These are phyloP conservation scores for Platanthera zijinensis DNA, from an alignment of 106 monocot species.

Conservation along the genomic window DNA sequence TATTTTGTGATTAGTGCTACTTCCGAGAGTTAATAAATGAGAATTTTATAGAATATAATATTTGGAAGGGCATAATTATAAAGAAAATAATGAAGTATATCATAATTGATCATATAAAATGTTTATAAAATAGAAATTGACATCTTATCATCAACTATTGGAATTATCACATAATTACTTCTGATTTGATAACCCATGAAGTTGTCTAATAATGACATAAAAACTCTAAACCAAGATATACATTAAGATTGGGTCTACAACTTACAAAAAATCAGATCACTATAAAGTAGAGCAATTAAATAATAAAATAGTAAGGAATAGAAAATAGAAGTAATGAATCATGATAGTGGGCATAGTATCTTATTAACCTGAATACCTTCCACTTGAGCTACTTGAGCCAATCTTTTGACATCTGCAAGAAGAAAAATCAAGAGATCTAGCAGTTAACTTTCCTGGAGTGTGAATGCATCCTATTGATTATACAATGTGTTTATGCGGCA, in stretches of 20 bases:
- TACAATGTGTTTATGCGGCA: background rate
- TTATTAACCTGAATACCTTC: slow-evolving; percentile 89
- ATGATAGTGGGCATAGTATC: slow-evolving; percentile 21
- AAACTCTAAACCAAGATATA: background rate
- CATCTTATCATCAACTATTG: too few relatives aligned
- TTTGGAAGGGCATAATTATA: too few relatives aligned
- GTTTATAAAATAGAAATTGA: too few relatives aligned
- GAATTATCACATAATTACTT: background rate
- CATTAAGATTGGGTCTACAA: background rate
- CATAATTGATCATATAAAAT: too few relatives aligned
- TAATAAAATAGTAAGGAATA: background rate
- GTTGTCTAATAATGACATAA: background rate
- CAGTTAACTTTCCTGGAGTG: background rate
- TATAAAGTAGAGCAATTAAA: background rate
- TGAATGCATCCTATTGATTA: background rate
- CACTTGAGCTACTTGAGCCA: slow-evolving; percentile 67
- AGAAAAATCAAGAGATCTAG: background rate
- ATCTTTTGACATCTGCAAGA: slow-evolving; percentile 78
- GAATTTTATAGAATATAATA: too few relatives aligned
- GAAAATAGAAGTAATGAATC: background rate
- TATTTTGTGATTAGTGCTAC: background rate
- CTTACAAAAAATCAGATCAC: background rate
- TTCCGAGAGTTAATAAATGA: too few relatives aligned
- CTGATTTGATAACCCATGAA: background rate
- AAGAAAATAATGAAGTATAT: too few relatives aligned